Conservation (phyloP, 75 land plant species). For the Picea glauca region DNA sequence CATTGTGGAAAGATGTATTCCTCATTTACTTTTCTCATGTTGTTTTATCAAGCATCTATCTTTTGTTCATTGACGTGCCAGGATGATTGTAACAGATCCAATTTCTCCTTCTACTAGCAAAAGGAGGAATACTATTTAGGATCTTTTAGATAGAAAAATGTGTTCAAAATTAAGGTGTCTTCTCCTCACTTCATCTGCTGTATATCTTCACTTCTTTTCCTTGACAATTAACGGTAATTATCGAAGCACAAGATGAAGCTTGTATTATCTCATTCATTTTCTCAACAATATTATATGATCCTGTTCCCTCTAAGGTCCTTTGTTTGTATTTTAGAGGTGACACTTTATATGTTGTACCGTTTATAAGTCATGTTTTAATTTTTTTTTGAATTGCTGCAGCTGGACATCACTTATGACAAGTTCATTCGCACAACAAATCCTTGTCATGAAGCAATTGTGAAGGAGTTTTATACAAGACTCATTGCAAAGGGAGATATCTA, state of each 20-base stretch:
- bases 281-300: not conserved
- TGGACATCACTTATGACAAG: slow-evolving; percentile 85
- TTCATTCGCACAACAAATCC: slow-evolving; percentile 90
- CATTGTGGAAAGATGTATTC: slow-evolving; percentile 88
- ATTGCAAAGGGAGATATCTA: slow-evolving; percentile 89
- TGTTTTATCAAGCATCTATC: not conserved
- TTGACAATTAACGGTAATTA: not conserved
- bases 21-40: slow-evolving; percentile 5
- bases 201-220: not conserved
- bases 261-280: not conserved
- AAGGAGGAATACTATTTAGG: not conserved
- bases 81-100: not conserved
- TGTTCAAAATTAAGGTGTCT: not conserved
- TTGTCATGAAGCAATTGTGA: slow-evolving; percentile 77
- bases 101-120: not conserved
- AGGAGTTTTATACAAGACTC: slow-evolving; percentile 81
- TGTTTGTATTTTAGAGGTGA: slow-evolving; percentile 11
- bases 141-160: not conserved
- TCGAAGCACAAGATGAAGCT: not conserved
- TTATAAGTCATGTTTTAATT: not conserved
- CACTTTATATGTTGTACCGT: not conserved
- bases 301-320: slow-evolving; percentile 7
- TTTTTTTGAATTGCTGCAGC: slow-evolving; percentile 42
- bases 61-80: not conserved
- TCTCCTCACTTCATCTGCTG: not conserved